phyloP scores from a whole-genome alignment of 495 filamentous ascomycete species.

The Penicillium dipodomyicola region DNA sequence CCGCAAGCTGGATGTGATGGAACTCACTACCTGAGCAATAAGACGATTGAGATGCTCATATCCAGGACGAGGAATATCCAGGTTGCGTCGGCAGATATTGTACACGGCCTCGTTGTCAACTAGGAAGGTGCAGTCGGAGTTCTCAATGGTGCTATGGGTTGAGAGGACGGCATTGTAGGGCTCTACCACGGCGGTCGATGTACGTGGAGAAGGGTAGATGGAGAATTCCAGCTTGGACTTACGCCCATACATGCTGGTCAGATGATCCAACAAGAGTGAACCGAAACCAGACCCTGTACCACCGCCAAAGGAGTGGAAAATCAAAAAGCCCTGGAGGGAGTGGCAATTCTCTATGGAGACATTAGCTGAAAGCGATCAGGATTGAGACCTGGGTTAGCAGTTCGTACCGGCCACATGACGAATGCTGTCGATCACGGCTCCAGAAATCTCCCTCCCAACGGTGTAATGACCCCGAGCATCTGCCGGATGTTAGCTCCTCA shows the following conservation, averaged over 20 bases:
- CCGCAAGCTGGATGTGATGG: conserved; percentile 84
- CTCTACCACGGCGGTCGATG: conserved; percentile 86
- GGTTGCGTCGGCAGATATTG: conserved; percentile 84
- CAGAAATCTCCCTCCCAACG: conserved; percentile 86
- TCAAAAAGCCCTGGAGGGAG: conserved; percentile 84
- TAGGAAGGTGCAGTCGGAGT: conserved; percentile 89
- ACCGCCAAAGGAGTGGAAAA: conserved; percentile 94
- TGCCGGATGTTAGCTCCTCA: conserved; percentile 34
- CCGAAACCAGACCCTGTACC: conserved; percentile 91
- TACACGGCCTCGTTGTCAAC: conserved; percentile 94
- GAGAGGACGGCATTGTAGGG: conserved; percentile 91
- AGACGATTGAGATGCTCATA: conserved; percentile 88
- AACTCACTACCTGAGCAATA: conserved; percentile 89
- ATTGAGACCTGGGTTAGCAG: background rate
- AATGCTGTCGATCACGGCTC: conserved; percentile 78
- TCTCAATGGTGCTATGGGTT: conserved; percentile 91
- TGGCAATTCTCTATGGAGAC: conserved; percentile 74
- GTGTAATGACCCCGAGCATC: conserved; percentile 93
- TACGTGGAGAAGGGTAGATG: conserved; percentile 81
- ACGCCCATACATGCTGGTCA: conserved; percentile 87
- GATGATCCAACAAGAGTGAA: conserved; percentile 80
- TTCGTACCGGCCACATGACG: conserved; percentile 74
- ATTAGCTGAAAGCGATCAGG: background rate
- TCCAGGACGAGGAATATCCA: conserved; percentile 82
- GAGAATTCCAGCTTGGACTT: conserved; percentile 94